Evolutionary conservation across 108 stramenopile genomes (phyloP).

Genomic region (Cyclotella baltica): DNA sequence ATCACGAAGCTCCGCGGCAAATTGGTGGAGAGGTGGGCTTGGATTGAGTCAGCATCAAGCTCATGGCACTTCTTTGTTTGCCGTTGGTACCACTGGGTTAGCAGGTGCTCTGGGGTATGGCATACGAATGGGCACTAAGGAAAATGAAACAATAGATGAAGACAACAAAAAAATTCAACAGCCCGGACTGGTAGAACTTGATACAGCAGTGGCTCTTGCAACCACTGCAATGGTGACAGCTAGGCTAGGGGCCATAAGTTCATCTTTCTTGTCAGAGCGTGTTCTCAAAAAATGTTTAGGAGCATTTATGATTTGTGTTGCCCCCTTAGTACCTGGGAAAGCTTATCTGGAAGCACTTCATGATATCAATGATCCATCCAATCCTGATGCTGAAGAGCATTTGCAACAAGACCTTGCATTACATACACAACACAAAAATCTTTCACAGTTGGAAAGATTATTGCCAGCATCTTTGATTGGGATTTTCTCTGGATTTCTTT

Average conservation of each 20-base stretch:
- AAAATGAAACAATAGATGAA: neutral
- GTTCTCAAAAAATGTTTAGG: constrained; percentile 74
- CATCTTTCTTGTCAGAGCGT: constrained; percentile 54
- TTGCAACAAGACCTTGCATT: constrained; percentile 1
- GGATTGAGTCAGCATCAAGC: constrained; percentile 89
- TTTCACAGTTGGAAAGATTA: constrained; percentile 24
- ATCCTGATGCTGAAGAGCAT: constrained; percentile 11
- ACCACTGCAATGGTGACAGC: constrained; percentile 82
- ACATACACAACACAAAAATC: constrained; percentile 7
- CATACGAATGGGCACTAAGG: constrained; percentile 12
- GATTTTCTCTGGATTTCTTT: constrained; percentile 60
- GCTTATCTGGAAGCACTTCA: constrained; percentile 51
- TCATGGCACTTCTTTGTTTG: constrained; percentile 91
- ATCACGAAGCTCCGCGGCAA: neutral
- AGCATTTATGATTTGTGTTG: constrained; percentile 86
- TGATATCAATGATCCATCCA: constrained; percentile 7
- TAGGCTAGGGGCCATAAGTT: constrained; percentile 69
- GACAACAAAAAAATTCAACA: neutral
- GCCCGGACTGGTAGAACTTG: constrained; percentile 72
- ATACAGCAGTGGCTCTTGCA: constrained; percentile 77
- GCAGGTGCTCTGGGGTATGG: constrained; percentile 87
- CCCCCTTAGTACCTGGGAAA: constrained; percentile 84
- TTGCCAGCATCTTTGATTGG: constrained; percentile 58
- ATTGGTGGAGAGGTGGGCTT: constrained; percentile 40
- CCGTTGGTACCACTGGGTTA: constrained; percentile 87